These are phyloP conservation scores for Leccinum rimulosum DNA, from an alignment of 768 basidiomycete genomes.

Conservation along the genomic window DNA sequence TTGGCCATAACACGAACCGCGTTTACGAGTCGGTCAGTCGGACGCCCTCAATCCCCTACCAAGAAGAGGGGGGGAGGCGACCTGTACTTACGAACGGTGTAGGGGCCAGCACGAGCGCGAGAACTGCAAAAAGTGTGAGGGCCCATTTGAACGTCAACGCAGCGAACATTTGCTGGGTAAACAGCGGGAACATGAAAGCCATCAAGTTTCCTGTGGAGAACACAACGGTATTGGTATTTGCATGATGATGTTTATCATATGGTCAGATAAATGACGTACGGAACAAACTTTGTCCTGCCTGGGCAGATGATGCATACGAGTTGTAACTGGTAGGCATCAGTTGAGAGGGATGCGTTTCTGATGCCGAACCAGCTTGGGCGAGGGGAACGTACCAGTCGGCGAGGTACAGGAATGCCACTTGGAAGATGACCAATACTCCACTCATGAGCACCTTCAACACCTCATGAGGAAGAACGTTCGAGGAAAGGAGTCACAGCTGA, in stretches of 20 bases:
- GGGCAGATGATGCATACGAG: slow-evolving; percentile 51
- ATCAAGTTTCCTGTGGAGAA: slow-evolving; percentile 33
- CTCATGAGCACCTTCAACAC: slow-evolving; percentile 39
- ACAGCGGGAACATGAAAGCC: slow-evolving; percentile 48
- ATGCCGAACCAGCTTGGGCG: not conserved
- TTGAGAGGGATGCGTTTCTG: not conserved
- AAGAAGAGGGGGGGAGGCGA: not conserved
- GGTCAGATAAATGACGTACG: slow-evolving; percentile 30
- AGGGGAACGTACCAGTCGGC: slow-evolving; percentile 44
- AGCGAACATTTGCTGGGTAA: slow-evolving; percentile 46
- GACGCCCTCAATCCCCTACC: not conserved
- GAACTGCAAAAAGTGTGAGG: slow-evolving; percentile 25
- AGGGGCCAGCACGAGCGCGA: slow-evolving; percentile 42
- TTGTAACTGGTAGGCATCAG: slow-evolving; percentile 32
- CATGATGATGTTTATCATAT: too few species aligned
- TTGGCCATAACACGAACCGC: not conserved
- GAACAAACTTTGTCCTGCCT: slow-evolving; percentile 50
- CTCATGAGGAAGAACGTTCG: not conserved
- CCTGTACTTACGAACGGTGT: slow-evolving; percentile 40
- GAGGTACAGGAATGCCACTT: slow-evolving; percentile 46
- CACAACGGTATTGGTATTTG: not conserved
- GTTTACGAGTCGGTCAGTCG: not conserved
- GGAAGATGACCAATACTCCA: slow-evolving; percentile 41
- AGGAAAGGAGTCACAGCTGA: slow-evolving; percentile 4
- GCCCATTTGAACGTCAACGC: slow-evolving; percentile 39